Evolutionary conservation across 169 alveolate genomes (phyloP).

Genomic region (Cryptosporidium felis): DNA sequence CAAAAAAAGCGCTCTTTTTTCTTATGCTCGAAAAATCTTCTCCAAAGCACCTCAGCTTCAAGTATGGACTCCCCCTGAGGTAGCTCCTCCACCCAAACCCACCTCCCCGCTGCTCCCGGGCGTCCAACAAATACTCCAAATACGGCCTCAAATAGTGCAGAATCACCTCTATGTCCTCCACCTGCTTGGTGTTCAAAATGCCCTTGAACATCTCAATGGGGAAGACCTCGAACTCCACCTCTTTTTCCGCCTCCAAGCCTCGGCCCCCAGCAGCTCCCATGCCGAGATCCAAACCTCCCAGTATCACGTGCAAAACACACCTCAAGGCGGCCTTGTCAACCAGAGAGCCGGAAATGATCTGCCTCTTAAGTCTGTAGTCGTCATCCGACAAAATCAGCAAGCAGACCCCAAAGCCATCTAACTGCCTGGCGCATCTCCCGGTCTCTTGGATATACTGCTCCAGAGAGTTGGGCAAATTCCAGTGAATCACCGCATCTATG

Average conservation of each 20-base stretch:
- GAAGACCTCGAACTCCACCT: neutral
- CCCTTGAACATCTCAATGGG: constrained; percentile 21
- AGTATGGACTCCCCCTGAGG: constrained; percentile 42
- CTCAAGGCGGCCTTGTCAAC: constrained; percentile 39
- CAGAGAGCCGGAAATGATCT: constrained; percentile 16
- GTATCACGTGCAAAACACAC: constrained; percentile 31
- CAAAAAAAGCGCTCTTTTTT: constrained; percentile 4
- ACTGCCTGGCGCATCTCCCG: constrained; percentile 81
- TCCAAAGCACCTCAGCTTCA: constrained; percentile 39
- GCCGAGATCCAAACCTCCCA: neutral
- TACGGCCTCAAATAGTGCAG: constrained; percentile 8
- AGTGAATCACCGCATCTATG: constrained; percentile 88
- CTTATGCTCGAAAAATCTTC: constrained; percentile 5
- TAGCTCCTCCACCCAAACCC: constrained; percentile 1
- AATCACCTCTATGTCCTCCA: constrained; percentile 40
- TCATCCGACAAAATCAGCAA: constrained; percentile 40
- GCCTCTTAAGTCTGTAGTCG: constrained; percentile 41
- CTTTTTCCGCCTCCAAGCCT: neutral
- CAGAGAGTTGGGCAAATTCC: constrained; percentile 88
- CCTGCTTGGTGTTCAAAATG: constrained; percentile 1
- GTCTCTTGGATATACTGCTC: constrained; percentile 90
- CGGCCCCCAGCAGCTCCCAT: neutral
- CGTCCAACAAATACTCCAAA: constrained; percentile 3
- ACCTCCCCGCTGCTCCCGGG: neutral
- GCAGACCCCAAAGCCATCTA: constrained; percentile 19